These are phyloP conservation scores for Meyerozyma sp. DNA, from an alignment of 1,139 yeast genomes.

Conservation along the genomic window DNA sequence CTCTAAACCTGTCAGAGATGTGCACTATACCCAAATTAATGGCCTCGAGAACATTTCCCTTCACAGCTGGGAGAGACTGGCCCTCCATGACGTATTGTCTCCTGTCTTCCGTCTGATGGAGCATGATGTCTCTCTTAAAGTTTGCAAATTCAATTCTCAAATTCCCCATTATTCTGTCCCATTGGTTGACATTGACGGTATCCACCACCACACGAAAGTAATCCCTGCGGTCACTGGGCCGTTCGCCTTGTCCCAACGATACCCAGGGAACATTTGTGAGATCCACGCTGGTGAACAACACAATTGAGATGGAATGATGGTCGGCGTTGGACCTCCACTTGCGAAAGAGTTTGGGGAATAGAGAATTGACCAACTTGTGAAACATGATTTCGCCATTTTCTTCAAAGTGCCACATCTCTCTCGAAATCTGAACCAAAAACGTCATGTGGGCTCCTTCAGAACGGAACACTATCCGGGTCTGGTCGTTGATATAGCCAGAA, in stretches of 20 bases:
- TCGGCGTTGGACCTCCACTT: constrained; percentile 84
- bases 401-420: constrained; percentile 98
- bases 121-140: constrained; percentile 66
- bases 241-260: constrained; percentile 64
- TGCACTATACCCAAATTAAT: constrained; percentile 77
- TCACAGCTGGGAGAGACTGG: constrained; percentile 73
- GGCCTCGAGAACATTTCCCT: constrained; percentile 86
- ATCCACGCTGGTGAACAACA: constrained; percentile 80
- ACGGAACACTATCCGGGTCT: constrained; percentile 77
- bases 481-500: constrained; percentile 61
- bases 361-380: constrained; percentile 84
- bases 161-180: constrained; percentile 91
- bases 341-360: constrained; percentile 84
- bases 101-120: constrained; percentile 40
- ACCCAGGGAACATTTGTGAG: constrained; percentile 52
- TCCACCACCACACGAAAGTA: constrained; percentile 93
- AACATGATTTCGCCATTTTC: constrained; percentile 93
- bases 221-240: constrained; percentile 65
- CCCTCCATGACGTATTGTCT: constrained; percentile 40
- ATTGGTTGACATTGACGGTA: constrained; percentile 78
- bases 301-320: constrained; percentile 88
- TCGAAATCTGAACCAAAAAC: constrained; percentile 80
- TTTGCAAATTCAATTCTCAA: constrained; percentile 80
- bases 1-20: constrained; percentile 74
- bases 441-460: constrained; percentile 86